phyloP scores from a whole-genome alignment of 1,139 yeast species.

The Geotrichum reessii region DNA sequence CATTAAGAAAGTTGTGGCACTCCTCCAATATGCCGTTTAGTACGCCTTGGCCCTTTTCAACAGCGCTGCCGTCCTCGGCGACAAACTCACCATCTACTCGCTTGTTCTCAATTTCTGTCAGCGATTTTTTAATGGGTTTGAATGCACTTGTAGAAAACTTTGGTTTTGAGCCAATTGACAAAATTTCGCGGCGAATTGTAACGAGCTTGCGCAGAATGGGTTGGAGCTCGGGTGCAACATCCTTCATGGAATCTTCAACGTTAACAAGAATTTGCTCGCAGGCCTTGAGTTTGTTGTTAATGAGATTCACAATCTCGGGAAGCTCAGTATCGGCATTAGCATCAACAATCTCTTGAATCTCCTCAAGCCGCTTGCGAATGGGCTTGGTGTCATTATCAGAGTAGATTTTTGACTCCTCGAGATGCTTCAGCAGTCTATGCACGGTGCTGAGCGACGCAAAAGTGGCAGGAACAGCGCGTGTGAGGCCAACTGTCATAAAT shows the following conservation, averaged over 20 bases:
- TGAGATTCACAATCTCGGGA: slow-evolving; percentile 30
- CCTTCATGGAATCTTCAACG: slow-evolving; percentile 30
- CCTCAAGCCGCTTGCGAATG: slow-evolving; percentile 61
- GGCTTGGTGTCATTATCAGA: slow-evolving; percentile 80
- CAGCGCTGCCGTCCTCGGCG: slow-evolving; percentile 25
- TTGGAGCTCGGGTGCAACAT: slow-evolving; percentile 32
- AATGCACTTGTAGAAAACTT: slow-evolving; percentile 35
- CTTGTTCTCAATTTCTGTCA: slow-evolving; percentile 41
- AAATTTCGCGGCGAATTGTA: slow-evolving; percentile 48
- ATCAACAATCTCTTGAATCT: slow-evolving; percentile 56
- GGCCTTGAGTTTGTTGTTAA: slow-evolving; percentile 29
- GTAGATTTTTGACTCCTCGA: slow-evolving; percentile 72
- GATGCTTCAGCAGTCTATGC: slow-evolving; percentile 70
- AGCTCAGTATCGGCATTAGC: slow-evolving; percentile 27
- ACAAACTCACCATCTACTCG: slow-evolving; percentile 46
- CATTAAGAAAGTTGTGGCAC: slow-evolving; percentile 68
- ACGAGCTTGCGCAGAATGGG: slow-evolving; percentile 39
- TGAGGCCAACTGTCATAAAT: slow-evolving; percentile 84
- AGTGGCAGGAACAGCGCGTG: slow-evolving; percentile 87
- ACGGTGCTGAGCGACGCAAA: slow-evolving; percentile 85
- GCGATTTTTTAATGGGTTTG: slow-evolving; percentile 36
- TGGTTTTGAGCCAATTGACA: slow-evolving; percentile 45
- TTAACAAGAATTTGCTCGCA: slow-evolving; percentile 27
- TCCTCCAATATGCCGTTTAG: slow-evolving; percentile 52
- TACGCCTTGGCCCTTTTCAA: slow-evolving; percentile 51